A percentile compares a stretch with the other conserved stretches of the same genome.
Evolutionary conservation across 2,329 filamentous ascomycete species (phyloP).

Genomic region (Akanthomyces dipterigenus): DNA sequence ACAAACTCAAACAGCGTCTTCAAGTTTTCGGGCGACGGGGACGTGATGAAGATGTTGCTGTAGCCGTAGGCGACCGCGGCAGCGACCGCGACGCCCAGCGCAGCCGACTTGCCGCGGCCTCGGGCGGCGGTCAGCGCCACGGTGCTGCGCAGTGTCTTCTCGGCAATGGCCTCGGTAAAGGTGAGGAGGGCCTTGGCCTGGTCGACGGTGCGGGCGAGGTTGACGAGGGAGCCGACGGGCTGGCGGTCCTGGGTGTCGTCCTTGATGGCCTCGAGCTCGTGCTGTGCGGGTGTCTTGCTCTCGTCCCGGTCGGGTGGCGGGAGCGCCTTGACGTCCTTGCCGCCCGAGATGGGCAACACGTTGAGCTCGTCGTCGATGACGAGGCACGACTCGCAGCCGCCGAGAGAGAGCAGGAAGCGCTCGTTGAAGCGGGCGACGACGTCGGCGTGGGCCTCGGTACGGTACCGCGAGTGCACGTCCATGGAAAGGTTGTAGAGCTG

Average conservation of each 20-base stretch:
- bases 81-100: slow-evolving; percentile 87
- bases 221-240: slow-evolving; percentile 76
- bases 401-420: slow-evolving; percentile 88
- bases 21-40: slow-evolving; percentile 93
- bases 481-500: slow-evolving; percentile 95
- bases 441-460: slow-evolving; percentile 92
- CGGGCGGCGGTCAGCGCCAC: slow-evolving; percentile 88
- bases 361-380: slow-evolving; percentile 98
- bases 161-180: slow-evolving; percentile 91
- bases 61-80: slow-evolving; percentile 94
- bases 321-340: slow-evolving; percentile 78
- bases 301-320: slow-evolving; percentile 70
- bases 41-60: slow-evolving; percentile 99
- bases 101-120: slow-evolving; percentile 95
- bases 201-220: slow-evolving; percentile 82
- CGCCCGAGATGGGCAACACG: slow-evolving; percentile 92
- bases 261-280: slow-evolving; percentile 81
- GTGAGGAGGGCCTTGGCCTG: slow-evolving; percentile 96
- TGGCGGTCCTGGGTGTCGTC: slow-evolving; percentile 79
- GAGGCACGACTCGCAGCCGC: slow-evolving; percentile 89
- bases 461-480: slow-evolving; percentile 95
- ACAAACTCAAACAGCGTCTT: slow-evolving; percentile 98
- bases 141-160: slow-evolving; percentile 91
- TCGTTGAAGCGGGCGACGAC: slow-evolving; percentile 97
- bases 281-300: slow-evolving; percentile 61